Base-by-base conservation (phyloP, 257 asterid species). In the Fraxinus excelsior region DNA sequence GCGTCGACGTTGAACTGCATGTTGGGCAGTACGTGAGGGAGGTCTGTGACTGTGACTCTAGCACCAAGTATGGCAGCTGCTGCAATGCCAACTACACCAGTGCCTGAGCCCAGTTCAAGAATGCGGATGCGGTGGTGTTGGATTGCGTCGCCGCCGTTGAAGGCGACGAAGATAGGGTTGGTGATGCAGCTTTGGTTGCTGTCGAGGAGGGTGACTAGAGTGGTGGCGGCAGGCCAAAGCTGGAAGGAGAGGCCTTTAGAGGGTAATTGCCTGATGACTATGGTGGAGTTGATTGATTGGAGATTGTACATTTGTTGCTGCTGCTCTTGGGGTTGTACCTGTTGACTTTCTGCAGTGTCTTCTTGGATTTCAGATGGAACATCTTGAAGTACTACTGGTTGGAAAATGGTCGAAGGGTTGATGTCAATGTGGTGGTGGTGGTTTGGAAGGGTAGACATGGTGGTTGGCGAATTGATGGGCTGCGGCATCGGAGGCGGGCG, bases 21-120 rank as follows among this genome's bases (percentile, higher is more conserved):
- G 73, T 92, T 92, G 37, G 93, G 85, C 31, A 92, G 82, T 78
- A 91, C 98, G 84, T 84, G 90, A 64, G 98, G 96, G 64, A 92
- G 96, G 83, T 94, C 99, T 0, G 99, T 92, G 67, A 88, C 89
- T 0, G 94, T 92, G 74, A 94, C 97, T 23, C 75, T 46, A 38
- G 97, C 95, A 1, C 91, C 87, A 18, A 94, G 91, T 4, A 89
- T n/a, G 2, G 92, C 96, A 0, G 98, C 98, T 0, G 98, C 97
- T 0, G 96, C 95, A 14, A 94, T 92, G 13, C 98, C 98, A 2
- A 87, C 96, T 2, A 89, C 80, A 0, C 98, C 98, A 5, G 99
- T 92, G 37, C 99, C 99, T n/a, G 99, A 91, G 1, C 99, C 99
- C 34, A 94, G 96, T 85, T 94, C 99, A 1, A 94, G 94, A 19